Percentiles rank a stretch among this genome's conserved stretches.
phyloP scores from a whole-genome alignment of 2,329 filamentous ascomycete species.

The Lojkania enalia region DNA sequence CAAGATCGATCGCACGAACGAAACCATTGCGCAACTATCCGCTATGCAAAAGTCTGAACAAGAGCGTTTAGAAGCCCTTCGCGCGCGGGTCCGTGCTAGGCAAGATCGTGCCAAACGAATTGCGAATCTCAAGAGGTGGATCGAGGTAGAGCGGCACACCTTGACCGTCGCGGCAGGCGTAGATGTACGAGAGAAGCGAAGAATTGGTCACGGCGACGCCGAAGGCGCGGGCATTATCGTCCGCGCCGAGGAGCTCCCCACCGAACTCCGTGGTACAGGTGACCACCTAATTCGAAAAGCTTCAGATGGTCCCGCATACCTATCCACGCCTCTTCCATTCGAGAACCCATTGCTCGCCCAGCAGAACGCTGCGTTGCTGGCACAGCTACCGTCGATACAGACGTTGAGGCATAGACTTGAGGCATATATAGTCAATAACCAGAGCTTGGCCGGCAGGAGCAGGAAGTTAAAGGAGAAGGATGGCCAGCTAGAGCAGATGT shows the following conservation, averaged over 20 bases:
- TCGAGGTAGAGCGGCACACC: constrained; percentile 67
- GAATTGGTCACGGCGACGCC: constrained; percentile 54
- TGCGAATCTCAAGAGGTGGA: constrained; percentile 73
- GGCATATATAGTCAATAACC: constrained; percentile 71
- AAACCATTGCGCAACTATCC: constrained; percentile 78
- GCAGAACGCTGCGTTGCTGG: constrained; percentile 47
- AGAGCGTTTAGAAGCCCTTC: constrained; percentile 71
- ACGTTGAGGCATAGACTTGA: constrained; percentile 67
- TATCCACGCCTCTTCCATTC: constrained; percentile 31
- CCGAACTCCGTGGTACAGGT: constrained; percentile 32
- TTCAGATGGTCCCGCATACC: constrained; percentile 33
- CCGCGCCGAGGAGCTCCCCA: constrained; percentile 31
- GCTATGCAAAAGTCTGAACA: constrained; percentile 77
- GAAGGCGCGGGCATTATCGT: constrained; percentile 38
- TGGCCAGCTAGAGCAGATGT: constrained; percentile 82
- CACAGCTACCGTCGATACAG: constrained; percentile 34
- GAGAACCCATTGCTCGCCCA: constrained; percentile 21
- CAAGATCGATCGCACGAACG: constrained; percentile 79
- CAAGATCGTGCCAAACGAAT: constrained; percentile 71
- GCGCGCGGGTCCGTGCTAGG: constrained; percentile 65
- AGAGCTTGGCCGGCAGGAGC: constrained; percentile 67
- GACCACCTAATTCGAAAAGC: constrained; percentile 33
- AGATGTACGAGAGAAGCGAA: constrained; percentile 47
- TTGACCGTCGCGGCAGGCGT: constrained; percentile 48
- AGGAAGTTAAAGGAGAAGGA: constrained; percentile 75